Base-by-base conservation (phyloP, 2,329 filamentous ascomycete genomes). In the Fusarium abutilonis region DNA sequence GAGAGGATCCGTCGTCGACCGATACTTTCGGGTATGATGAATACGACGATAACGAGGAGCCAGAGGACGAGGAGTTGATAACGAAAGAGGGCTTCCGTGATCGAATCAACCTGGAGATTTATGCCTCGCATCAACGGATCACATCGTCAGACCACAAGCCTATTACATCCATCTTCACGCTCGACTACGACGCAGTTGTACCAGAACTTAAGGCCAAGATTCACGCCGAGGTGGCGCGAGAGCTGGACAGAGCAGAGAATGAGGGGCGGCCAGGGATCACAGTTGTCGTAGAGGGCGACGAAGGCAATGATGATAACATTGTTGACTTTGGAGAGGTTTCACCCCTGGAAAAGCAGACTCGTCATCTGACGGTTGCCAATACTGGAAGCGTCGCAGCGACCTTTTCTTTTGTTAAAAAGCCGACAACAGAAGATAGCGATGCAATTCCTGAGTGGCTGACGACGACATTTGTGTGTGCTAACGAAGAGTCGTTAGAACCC, bases 141-240 rank as follows among this genome's bases (percentile, higher is more conserved):
- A 85, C 91, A 14, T 97, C 94, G 1, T 98, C 94, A 0, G 95
- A 99, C 69, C 95, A 99, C 76, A 99, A 99, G 74, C 96, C 95
- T 0, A 79, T 99, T 2, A 86, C 89, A 56, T 92, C 93, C 1
- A 80, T 93, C 1, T 98, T 98, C 72, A 89, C 86, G 0, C 77
- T 99, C 8, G 89, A 90, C 40, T 97, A 95, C 72, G 91, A 97
- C 61, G 90, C 91, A 1, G 91, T 97, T 1, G 87, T 96, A 0
- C 90, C 93, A 0, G 89, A 94, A 26, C 79, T 97, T 23, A 97
- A 96, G 73, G 86, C 92, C 2, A 89, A 87, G 61, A 82, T 98
- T 0, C 90, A 97, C 60, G 87, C 91, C 53, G 93, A 98, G 71
- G 91, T 98, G 11, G 93, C 91, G 1, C 85, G 90, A 52, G 91